Evolutionary conservation across 768 basidiomycete species (phyloP).

Genomic region (Leccinellum albellum): DNA sequence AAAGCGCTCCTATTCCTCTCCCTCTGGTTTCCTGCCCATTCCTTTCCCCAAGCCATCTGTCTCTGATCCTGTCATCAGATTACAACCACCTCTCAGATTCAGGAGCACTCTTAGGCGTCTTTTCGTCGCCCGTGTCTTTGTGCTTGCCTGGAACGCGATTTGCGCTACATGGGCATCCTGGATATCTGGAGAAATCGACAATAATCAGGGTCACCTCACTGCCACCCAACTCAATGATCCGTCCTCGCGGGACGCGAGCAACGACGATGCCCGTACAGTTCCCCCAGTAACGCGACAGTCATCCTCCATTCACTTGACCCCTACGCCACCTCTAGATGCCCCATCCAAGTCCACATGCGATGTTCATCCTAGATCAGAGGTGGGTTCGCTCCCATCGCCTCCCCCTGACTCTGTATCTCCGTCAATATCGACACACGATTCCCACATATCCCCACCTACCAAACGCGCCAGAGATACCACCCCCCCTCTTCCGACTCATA

Average conservation of each 20-base stretch:
- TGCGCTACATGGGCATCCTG: slow-evolving; percentile 57
- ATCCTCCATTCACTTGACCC: slow-evolving; percentile 22
- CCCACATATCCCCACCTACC: slow-evolving; percentile 16
- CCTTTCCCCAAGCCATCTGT: slow-evolving; percentile 30
- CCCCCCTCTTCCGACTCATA: slow-evolving; percentile 47
- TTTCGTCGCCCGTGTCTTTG: slow-evolving; percentile 68
- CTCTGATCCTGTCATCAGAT: slow-evolving; percentile 33
- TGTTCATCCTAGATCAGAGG: slow-evolving; percentile 12
- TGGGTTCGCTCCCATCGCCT: slow-evolving; percentile 19
- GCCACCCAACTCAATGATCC: slow-evolving; percentile 7
- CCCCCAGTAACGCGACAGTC: slow-evolving; percentile 17
- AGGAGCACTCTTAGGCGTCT: slow-evolving; percentile 49
- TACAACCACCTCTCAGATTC: slow-evolving; percentile 38
- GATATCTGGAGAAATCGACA: slow-evolving; percentile 25
- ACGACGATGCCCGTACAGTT: slow-evolving; percentile 17
- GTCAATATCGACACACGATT: slow-evolving; percentile 9
- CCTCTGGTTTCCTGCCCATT: slow-evolving; percentile 45
- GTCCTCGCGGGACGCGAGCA: slow-evolving; percentile 4
- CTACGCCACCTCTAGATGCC: slow-evolving; percentile 20
- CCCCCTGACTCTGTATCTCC: slow-evolving; percentile 7
- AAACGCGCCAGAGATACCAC: slow-evolving; percentile 43
- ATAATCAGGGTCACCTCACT: slow-evolving; percentile 7
- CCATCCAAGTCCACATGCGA: slow-evolving; percentile 6
- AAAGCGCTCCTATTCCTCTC: slow-evolving; percentile 63
- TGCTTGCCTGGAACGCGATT: slow-evolving; percentile 66